Conservation (phyloP, 116 monocot genomes). For the Posidonia oceanica region DNA sequence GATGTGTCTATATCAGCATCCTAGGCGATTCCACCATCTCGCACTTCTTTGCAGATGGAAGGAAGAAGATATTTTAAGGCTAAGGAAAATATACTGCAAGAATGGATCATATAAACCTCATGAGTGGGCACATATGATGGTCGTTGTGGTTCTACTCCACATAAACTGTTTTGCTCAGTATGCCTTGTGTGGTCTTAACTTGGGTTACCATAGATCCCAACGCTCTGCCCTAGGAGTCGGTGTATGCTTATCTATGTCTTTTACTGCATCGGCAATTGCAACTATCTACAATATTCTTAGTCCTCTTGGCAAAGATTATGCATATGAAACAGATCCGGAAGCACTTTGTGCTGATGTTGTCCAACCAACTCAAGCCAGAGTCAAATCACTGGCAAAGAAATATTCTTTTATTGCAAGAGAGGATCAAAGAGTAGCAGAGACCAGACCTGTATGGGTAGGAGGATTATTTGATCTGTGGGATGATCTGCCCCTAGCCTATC, state of each 20-base stretch:
- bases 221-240: constrained; percentile 56
- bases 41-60: constrained; percentile 60
- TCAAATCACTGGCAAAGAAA: constrained; percentile 22
- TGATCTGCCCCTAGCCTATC: constrained; percentile 48
- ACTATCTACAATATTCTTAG: constrained; percentile 58
- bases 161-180: constrained; percentile 85
- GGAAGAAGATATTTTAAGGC: constrained; percentile 30
- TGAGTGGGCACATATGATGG: constrained; percentile 69
- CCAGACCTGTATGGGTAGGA: constrained; percentile 52
- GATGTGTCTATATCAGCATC: constrained; percentile 88
- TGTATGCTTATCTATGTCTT: constrained; percentile 38
- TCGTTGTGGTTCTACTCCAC: constrained; percentile 64
- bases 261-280: constrained; percentile 52
- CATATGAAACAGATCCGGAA: constrained; percentile 34
- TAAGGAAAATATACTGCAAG: constrained; percentile 74
- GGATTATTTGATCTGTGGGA: constrained; percentile 77
- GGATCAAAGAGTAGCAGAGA: constrained; percentile 23
- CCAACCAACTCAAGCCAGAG: background rate
- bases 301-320: constrained; percentile 73
- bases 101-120: constrained; percentile 62
- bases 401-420: constrained; percentile 34
- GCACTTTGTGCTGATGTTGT: background rate
- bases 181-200: constrained; percentile 61
- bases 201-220: constrained; percentile 44
- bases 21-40: constrained; percentile 53